Conservation (phyloP, 2,329 filamentous ascomycete genomes). For the Diaporthe sp. region DNA sequence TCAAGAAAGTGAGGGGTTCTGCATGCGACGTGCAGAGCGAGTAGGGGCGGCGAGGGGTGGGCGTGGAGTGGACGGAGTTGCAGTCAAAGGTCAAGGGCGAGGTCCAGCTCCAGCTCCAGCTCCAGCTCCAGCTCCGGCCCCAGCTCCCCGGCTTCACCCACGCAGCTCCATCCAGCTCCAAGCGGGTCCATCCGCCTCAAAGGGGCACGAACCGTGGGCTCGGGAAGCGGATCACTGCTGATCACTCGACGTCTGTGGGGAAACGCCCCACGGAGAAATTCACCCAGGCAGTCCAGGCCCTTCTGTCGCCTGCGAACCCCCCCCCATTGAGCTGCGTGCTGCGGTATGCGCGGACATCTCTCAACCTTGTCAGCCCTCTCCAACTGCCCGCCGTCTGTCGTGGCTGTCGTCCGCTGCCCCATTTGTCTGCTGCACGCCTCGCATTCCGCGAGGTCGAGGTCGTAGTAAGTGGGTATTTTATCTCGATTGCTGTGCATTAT, state of each 20-base stretch:
- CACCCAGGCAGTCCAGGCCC: slow-evolving; percentile 22
- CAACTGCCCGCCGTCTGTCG: not conserved
- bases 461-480: not conserved
- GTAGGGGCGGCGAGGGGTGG: not conserved
- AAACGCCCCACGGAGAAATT: slow-evolving; percentile 37
- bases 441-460: not conserved
- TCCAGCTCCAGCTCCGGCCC: not conserved
- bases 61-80: not conserved
- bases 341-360: not conserved
- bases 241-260: slow-evolving; percentile 28
- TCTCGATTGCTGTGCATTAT: slow-evolving; percentile 17
- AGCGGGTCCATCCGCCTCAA: slow-evolving; percentile 13
- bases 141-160: not conserved
- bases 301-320: slow-evolving; percentile 6
- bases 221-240: slow-evolving; percentile 33
- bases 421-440: not conserved
- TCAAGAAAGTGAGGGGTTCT: not conserved
- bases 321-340: not conserved
- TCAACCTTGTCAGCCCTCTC: not conserved
- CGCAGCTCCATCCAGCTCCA: not conserved
- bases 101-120: not conserved
- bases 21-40: not conserved
- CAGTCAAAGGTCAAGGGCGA: too few relatives aligned
- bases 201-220: slow-evolving; percentile 24
- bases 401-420: not conserved